phyloP scores from a whole-genome alignment of 331 rosid genomes.

The Stylosanthes scabra region DNA sequence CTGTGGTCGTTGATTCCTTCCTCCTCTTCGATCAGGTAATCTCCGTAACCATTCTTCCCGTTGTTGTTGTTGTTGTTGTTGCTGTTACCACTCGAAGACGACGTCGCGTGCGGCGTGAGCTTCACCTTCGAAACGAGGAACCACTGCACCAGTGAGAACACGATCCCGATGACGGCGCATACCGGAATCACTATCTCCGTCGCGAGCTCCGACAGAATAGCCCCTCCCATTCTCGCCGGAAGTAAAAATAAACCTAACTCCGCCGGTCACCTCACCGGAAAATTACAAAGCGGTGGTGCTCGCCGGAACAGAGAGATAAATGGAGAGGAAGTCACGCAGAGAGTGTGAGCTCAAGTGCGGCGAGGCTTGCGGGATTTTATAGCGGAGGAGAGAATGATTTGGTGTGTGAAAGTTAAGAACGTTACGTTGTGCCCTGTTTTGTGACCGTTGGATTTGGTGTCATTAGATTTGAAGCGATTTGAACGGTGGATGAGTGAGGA shows the following conservation, averaged over 20 bases:
- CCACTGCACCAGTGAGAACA: slow-evolving; percentile 77
- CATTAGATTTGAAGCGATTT: not conserved
- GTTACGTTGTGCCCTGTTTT: not conserved
- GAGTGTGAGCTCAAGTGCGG: slow-evolving; percentile 2
- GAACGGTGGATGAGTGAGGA: not conserved
- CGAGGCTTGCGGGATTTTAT: slow-evolving; percentile 36
- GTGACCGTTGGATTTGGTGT: not conserved
- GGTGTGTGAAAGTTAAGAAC: not conserved
- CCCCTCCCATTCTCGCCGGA: slow-evolving; percentile 58
- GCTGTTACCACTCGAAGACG: slow-evolving; percentile 28
- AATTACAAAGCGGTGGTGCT: slow-evolving; percentile 1
- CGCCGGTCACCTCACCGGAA: slow-evolving; percentile 27
- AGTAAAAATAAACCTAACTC: slow-evolving; percentile 40
- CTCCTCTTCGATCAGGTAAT: slow-evolving; percentile 72
- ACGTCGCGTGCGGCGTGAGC: slow-evolving; percentile 52
- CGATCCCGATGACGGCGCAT: slow-evolving; percentile 69
- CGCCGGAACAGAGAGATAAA: not conserved
- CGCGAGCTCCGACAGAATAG: slow-evolving; percentile 61
- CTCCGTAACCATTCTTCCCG: slow-evolving; percentile 61
- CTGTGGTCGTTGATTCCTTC: slow-evolving; percentile 76
- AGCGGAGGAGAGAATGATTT: not conserved
- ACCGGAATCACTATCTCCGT: slow-evolving; percentile 70
- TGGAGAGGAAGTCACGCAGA: not conserved
- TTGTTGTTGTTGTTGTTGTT: not conserved
- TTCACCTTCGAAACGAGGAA: slow-evolving; percentile 68